These are phyloP conservation scores for Metschnikowia reukaufii DNA, from an alignment of 805 yeast genomes.

Conservation along the genomic window DNA sequence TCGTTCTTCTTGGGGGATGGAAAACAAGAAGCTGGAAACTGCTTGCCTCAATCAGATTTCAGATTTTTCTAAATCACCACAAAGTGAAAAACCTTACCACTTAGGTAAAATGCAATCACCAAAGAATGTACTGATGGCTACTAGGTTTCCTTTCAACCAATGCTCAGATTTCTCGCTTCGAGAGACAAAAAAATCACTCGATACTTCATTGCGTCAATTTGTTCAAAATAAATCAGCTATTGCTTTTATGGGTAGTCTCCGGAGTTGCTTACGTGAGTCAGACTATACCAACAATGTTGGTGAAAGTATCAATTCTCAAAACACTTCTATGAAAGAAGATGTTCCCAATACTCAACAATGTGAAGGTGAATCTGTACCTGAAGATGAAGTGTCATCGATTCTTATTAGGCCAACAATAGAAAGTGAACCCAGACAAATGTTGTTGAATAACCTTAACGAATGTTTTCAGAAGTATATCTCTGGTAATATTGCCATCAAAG, in stretches of 20 bases:
- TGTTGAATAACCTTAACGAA: not conserved
- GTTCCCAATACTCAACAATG: not conserved
- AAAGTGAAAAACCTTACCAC: not conserved
- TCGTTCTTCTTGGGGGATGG: not conserved
- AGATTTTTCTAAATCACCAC: not conserved
- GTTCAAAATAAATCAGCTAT: conserved; percentile 1
- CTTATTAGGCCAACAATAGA: not conserved
- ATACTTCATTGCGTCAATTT: conserved; percentile 7
- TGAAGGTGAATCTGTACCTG: not conserved
- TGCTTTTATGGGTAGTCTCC: conserved; percentile 4
- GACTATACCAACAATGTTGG: not conserved
- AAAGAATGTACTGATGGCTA: not conserved
- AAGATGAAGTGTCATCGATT: not conserved
- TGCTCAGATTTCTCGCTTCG: conserved; percentile 12
- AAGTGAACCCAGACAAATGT: not conserved
- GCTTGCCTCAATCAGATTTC: not conserved
- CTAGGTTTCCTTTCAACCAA: conserved; percentile 13
- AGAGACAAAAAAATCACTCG: conserved; percentile 12
- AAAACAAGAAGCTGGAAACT: not conserved
- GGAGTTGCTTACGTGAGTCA: conserved; percentile 2
- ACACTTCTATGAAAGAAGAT: not conserved
- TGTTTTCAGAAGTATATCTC: not conserved
- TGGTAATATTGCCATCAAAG: not conserved
- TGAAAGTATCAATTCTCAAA: not conserved
- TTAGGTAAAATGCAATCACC: not conserved